Evolutionary conservation across 495 filamentous ascomycete genomes (phyloP).

Genomic region (Hyaloscypha finlandica): DNA sequence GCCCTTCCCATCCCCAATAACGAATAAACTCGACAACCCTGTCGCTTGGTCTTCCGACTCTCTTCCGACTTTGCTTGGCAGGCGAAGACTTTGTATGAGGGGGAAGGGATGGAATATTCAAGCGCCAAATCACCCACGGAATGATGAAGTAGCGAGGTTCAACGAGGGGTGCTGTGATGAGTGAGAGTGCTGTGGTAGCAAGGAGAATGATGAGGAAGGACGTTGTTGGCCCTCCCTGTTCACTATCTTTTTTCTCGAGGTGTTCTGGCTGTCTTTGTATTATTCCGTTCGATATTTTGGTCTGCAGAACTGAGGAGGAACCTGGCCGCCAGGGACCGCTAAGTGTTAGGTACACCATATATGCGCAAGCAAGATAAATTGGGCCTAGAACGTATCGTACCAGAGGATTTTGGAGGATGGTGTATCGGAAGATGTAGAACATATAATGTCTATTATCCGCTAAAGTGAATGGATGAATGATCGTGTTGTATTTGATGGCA

Average conservation of each 20-base stretch:
- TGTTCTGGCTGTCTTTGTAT: not conserved
- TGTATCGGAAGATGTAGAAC: slow-evolving; percentile 92
- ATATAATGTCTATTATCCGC: slow-evolving; percentile 97
- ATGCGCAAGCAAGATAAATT: slow-evolving; percentile 63
- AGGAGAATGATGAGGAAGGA: slow-evolving; percentile 63
- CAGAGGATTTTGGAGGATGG: slow-evolving; percentile 62
- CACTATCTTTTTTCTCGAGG: not conserved
- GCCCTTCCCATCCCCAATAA: slow-evolving; percentile 23
- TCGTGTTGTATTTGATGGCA: slow-evolving; percentile 80
- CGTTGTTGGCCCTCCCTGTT: slow-evolving; percentile 18
- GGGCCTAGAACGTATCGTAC: slow-evolving; percentile 69
- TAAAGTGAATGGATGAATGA: slow-evolving; percentile 93
- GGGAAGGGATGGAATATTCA: slow-evolving; percentile 62
- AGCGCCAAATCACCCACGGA: slow-evolving; percentile 91
- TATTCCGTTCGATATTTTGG: not conserved
- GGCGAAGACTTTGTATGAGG: not conserved
- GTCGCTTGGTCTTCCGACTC: not conserved
- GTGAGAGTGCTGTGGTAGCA: slow-evolving; percentile 68
- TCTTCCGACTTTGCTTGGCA: not conserved
- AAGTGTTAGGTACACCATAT: slow-evolving; percentile 50
- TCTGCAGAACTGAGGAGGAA: not conserved
- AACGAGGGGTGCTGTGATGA: slow-evolving; percentile 87
- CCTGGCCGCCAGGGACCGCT: slow-evolving; percentile 5
- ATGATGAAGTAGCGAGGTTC: slow-evolving; percentile 95
- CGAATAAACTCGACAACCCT: not conserved